Base-by-base conservation (phyloP, 1,284 basidiomycete species). In the Fomitiporia mediterranea region DNA sequence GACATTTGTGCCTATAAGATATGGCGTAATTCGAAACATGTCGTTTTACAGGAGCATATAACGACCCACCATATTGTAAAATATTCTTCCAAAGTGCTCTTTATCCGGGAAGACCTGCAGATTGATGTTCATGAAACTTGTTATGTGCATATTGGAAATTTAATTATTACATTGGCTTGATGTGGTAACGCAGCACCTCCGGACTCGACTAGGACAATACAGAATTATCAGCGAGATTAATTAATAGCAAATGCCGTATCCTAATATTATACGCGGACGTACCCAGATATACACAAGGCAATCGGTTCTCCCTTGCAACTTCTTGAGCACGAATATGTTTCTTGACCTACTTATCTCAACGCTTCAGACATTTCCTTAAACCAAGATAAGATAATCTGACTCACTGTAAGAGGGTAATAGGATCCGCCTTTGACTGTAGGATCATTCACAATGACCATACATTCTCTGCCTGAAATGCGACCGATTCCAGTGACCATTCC, bases 261-360 rank as follows among this genome's bases (percentile, higher is more conserved):
- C 7, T 1, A 3, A 1, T 3, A 57, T 27, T 3, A 30, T 23
- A 19, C 17, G 11, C 6, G 3, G 40, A 60, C 75, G 55, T 66
- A 92, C 91, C 91, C 58, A 97, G 79, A 70, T 98, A 98, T 49
- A 98, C 82, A 68, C 94, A 97, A 2, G 94, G 94, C 43, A 98
- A 72, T 2, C 86, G 81, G 69, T 97, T 90, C 72, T 97, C 93
- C 58, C 85, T 76, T 11, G 94, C 94, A 62, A 98, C 87, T 68
- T 95, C 90, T 68, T 98, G 95, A 0, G 94, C 94, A 38, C 94
- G 83, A 21, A 98, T 73, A 67, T 98, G 94, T 70, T 98, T 98
- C 83, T 97, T 98, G 62, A 94, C 89, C 85, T 89, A 61, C 4
- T 34, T 28, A 7, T 46, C 39, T 19, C 37, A 49, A 40, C 57